Percentiles rank a stretch among this genome's conserved stretches.
phyloP scores from a whole-genome alignment of 371 early-diverging fungal species.

The Saksenaea vasiformis region DNA sequence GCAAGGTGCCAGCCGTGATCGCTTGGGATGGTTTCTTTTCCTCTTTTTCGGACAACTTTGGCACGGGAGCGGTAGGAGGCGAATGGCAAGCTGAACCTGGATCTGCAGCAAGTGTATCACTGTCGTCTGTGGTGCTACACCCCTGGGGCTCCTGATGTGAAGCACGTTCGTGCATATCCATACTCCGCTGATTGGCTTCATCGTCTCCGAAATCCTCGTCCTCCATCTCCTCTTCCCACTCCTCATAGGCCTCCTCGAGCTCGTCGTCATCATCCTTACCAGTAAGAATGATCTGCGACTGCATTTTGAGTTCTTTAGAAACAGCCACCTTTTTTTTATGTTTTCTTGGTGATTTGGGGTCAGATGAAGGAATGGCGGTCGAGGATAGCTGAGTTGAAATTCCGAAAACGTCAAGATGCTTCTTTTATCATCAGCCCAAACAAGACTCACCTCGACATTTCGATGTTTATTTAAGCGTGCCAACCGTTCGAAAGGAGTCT shows the following conservation, averaged over 20 bases:
- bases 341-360: constrained; percentile 10
- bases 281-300: constrained; percentile 28
- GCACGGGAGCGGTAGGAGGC: background rate
- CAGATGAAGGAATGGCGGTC: background rate
- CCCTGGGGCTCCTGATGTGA: constrained; percentile 6
- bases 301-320: constrained; percentile 20
- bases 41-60: background rate
- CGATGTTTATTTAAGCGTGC: constrained; percentile 89
- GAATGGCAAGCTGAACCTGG: constrained; percentile 2
- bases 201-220: constrained; percentile 12
- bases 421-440: background rate
- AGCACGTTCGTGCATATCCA: constrained; percentile 6
- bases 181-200: constrained; percentile 1
- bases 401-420: constrained; percentile 2
- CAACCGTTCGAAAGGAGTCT: constrained; percentile 88
- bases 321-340: constrained; percentile 22
- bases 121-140: constrained; percentile 6
- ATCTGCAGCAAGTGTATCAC: constrained; percentile 1
- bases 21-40: constrained; percentile 5
- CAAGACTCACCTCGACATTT: constrained; percentile 63
- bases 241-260: constrained; percentile 31
- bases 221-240: constrained; percentile 41
- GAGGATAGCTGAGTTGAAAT: background rate
- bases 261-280: constrained; percentile 31
- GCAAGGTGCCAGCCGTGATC: constrained; percentile 19